Base-by-base conservation (phyloP, 2,329 filamentous ascomycete genomes). In the Lachnellula subtilissima region DNA sequence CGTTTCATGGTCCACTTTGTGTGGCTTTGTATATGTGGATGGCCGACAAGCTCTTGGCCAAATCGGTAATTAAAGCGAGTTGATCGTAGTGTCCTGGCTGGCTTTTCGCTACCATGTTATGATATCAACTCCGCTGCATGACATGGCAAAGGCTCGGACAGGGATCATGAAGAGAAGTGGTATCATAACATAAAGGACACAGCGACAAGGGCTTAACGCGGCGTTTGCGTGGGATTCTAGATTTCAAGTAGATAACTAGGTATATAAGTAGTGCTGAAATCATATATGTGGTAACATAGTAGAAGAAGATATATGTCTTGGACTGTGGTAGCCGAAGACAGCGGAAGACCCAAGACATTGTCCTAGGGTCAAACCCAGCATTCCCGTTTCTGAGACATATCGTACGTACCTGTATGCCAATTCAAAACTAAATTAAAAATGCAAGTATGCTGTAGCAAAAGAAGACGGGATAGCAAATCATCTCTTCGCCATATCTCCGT, bases 61-160 rank as follows among this genome's bases (percentile, higher is more conserved):
- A 48, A 50, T 51, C 35, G 40, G 50, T 42, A 48, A 42, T 50
- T 51, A 12, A 32, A 37, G 28, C 39, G 17, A 39, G 48, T 22
- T 37, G 37, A 53, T 54, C 46, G 40, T 53, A 22, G 46, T 32
- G n/a, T 22, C 19, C 37, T 23, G 42, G 54, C 47, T 53, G 42
- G 54, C 47, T 53, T 50, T 32, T 52, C 47, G 52, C 25, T 57
- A 57, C 55, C 52, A 57, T 57, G 52, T 52, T 57, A 57, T 51
- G 47, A 28, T 42, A 52, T 52, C 48, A 48, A 48, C 50, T 49
- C 25, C 22, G 48, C 61, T 59, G 61, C 61, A 61, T 61, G 53
- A 54, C 59, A 61, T 56, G 56, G 43, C 52, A 56, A 58, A 52
- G 53, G 36, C 48, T 25, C 23, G 19, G 45, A 43, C 52, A 49